Evolutionary conservation across 805 yeast genomes (phyloP), one percentile per base, ranked within the genome.

Genomic region (Candida dendrica): DNA sequence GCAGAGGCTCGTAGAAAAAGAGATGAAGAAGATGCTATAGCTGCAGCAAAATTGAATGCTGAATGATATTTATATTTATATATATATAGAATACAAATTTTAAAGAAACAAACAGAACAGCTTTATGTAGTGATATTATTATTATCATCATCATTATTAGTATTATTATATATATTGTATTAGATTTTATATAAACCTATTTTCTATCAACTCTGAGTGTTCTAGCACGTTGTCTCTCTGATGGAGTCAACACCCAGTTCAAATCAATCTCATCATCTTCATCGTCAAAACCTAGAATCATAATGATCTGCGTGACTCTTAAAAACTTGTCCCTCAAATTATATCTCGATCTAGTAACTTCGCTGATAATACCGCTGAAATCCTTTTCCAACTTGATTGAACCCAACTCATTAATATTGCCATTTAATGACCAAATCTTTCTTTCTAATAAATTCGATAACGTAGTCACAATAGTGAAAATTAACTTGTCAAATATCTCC

Each of bases 261-360:
- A 71, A 65, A 17, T 63, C 66, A 36, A 73, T 66, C 38, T 71
- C 74, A 16, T 72, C 73, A 43, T 74, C 77, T 40, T 74, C 81
- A 45, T 84, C 90, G 51, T 88, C 96, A 64, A 88, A 72, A 4
- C 95, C 93, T 34, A 89, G 68, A 36, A 88, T 68, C 68, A 87
- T 74, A 17, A 88, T 84, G 35, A 93, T 72, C 59, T 91, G 98
- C 0, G 96, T 88, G 6, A 88, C 79, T 44, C 88, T 70, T 7
- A 84, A 71, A 56, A 91, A 91, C 51, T 77, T 75, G 46, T 87
- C 93, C 45, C 96, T 70, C 50, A 89, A 64, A 30, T 74, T 74
- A 60, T 89, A 91, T 54, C 81, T 71, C 43, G 79, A 77, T 39
- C 79, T 81, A 38, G 95, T 81, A 6, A 84, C 79, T 52, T 74